phyloP scores from a whole-genome alignment of 371 early-diverging fungal genomes.

The Mucor indicus region DNA sequence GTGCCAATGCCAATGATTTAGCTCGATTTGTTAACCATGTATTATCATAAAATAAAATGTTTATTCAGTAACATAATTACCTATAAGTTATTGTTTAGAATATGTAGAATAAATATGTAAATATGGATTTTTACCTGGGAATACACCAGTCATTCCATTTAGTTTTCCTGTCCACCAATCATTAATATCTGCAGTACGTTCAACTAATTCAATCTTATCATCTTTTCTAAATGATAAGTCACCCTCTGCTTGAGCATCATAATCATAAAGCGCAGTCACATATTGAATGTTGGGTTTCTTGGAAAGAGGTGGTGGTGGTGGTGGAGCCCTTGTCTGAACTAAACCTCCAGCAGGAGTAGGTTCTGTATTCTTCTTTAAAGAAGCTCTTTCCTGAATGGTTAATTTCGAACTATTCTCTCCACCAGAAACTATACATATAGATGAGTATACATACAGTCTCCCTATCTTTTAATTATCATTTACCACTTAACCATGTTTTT shows the following conservation, averaged over 20 bases:
- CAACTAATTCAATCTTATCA: slow-evolving; percentile 65
- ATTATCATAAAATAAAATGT: too few relatives aligned
- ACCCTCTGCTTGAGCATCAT: slow-evolving; percentile 64
- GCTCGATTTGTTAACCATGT: slow-evolving; percentile 25
- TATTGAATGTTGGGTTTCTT: neutral
- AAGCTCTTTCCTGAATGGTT: slow-evolving; percentile 39
- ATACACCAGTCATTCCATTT: slow-evolving; percentile 59
- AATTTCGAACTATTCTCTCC: slow-evolving; percentile 32
- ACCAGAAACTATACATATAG: slow-evolving; percentile 26
- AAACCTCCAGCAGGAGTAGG: neutral
- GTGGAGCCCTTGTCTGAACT: neutral
- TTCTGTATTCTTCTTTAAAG: slow-evolving; percentile 14
- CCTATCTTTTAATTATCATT: neutral
- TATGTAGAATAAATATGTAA: too few relatives aligned
- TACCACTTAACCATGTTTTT: slow-evolving; percentile 41
- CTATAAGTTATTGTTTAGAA: too few relatives aligned
- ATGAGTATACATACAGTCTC: neutral
- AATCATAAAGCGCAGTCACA: slow-evolving; percentile 71
- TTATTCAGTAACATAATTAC: too few relatives aligned
- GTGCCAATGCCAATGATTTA: slow-evolving; percentile 14
- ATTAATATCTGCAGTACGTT: slow-evolving; percentile 52
- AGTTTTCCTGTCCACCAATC: slow-evolving; percentile 80
- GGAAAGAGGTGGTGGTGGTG: slow-evolving; percentile 4
- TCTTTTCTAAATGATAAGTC: slow-evolving; percentile 67
- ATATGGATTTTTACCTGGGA: too few relatives aligned